These are phyloP conservation scores for Talaromyces marneffei DNA, from an alignment of 2,329 filamentous ascomycete genomes.

Conservation along the genomic window DNA sequence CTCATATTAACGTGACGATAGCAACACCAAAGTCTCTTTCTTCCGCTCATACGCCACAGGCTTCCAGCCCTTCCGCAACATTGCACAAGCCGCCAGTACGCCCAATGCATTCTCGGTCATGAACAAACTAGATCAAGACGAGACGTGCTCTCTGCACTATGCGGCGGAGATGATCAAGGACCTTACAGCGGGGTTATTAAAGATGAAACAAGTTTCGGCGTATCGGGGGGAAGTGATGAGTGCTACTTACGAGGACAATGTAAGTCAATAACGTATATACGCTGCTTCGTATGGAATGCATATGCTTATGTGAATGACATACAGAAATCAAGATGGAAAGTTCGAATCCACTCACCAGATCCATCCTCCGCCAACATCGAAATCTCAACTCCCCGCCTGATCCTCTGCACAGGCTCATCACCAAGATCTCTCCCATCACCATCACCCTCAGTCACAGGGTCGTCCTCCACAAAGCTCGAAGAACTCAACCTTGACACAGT, in stretches of 20 bases:
- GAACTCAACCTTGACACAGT: conserved; percentile 51
- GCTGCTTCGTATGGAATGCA: background rate
- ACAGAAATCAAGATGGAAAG: conserved; percentile 29
- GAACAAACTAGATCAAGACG: conserved; percentile 49
- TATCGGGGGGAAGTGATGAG: conserved; percentile 30
- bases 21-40: conserved; percentile 57
- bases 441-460: conserved; percentile 24
- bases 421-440: conserved; percentile 45
- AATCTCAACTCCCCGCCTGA: conserved; percentile 41
- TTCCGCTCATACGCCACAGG: conserved; percentile 55
- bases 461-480: conserved; percentile 33
- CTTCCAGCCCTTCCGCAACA: conserved; percentile 47
- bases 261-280: conserved; percentile 17
- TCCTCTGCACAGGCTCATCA: conserved; percentile 56
- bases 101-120: conserved; percentile 53
- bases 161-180: conserved; percentile 52
- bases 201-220: conserved; percentile 32
- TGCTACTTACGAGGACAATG: conserved; percentile 28
- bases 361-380: conserved; percentile 27
- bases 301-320: background rate
- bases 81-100: conserved; percentile 43
- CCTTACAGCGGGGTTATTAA: conserved; percentile 38
- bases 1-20: conserved; percentile 19
- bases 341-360: conserved; percentile 26
- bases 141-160: conserved; percentile 53